Base-by-base conservation (phyloP, 1,139 yeast genomes). In the Kurtzmaniella quercitrusa region DNA sequence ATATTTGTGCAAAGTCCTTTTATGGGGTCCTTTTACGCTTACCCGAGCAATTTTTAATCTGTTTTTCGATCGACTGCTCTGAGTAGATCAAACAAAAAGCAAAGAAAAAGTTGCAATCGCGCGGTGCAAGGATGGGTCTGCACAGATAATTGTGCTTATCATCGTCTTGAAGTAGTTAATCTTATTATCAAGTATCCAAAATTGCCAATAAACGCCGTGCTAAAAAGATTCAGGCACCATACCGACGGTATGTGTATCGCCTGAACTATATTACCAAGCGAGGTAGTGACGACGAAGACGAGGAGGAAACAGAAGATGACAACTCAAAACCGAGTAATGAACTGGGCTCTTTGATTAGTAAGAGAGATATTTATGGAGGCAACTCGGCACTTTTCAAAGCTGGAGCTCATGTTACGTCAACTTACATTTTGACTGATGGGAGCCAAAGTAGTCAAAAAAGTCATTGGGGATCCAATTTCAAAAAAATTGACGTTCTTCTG, bases 151-250 rank as follows among this genome's bases (percentile, higher is more conserved):
- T 12, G 4, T n/a, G 12, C 31, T 27, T 27, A 27, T 27, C 31
- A 27, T 27, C 31, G 31, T 27, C 14, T n/a, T 27, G 8, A 21
- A 21, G 23, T n/a, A 27, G 31, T 6, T 27, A 7, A 6, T 27
- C 14, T 27, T 27, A 21, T 12, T 6, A 27, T n/a, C 31, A 27
- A 33, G 25, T 21, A 12, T 36, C 38, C 38, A 36, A 36, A 36
- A 89, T 89, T 81, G 95, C 90, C 40, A 89, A 89, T 63, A 89
- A 89, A 65, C 67, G 91, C 58, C 75, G 96, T 62, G 90, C 96
- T 14, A 85, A 85, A 70, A 84, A 89, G 72, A 70, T 76, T 45
- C 81, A 84, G 60, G 81, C 85, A 55, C 86, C 93, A 38, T 89
- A 86, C 64, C 75, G 82, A 66, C 77, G 84, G 65, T 85, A 85